A percentile compares a stretch with the other conserved stretches of the same genome.
Conservation (phyloP, 1,284 basidiomycete genomes). For the Boletus holoroseus region DNA sequence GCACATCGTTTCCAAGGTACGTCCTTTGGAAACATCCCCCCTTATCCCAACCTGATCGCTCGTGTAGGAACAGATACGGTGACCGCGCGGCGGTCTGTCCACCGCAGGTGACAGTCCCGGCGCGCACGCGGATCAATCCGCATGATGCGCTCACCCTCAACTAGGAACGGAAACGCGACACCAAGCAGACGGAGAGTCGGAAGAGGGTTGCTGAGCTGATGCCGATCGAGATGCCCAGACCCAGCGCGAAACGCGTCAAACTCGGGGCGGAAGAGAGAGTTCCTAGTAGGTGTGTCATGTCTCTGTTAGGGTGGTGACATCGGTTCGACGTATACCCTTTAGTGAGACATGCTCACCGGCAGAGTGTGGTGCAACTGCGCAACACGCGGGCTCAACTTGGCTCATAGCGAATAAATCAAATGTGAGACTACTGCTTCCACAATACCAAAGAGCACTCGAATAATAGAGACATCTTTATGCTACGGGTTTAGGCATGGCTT, state of each 20-base stretch:
- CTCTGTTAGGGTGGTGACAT: background rate
- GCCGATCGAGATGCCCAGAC: constrained; percentile 1
- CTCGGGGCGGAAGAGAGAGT: background rate
- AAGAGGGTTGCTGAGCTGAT: constrained; percentile 6
- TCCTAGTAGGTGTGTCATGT: constrained; percentile 9
- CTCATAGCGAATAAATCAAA: no score
- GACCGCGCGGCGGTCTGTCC: constrained; percentile 42
- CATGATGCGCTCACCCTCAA: constrained; percentile 39
- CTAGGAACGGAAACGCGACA: constrained; percentile 17
- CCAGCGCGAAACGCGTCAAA: constrained; percentile 13
- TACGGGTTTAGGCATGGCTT: no score
- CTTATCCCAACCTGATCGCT: background rate
- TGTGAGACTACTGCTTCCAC: no score
- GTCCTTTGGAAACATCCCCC: background rate
- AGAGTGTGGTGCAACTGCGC: background rate
- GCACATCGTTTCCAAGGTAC: constrained; percentile 35
- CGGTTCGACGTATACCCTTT: background rate
- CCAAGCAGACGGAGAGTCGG: no score
- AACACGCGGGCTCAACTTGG: background rate
- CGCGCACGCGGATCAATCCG: constrained; percentile 39
- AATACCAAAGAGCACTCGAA: no score
- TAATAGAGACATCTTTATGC: no score
- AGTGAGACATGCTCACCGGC: constrained; percentile 12
- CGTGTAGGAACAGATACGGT: constrained; percentile 21
- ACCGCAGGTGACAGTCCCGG: constrained; percentile 53